Conservation (phyloP, 495 filamentous ascomycete species). For the Penicillium cosmopolitanum region DNA sequence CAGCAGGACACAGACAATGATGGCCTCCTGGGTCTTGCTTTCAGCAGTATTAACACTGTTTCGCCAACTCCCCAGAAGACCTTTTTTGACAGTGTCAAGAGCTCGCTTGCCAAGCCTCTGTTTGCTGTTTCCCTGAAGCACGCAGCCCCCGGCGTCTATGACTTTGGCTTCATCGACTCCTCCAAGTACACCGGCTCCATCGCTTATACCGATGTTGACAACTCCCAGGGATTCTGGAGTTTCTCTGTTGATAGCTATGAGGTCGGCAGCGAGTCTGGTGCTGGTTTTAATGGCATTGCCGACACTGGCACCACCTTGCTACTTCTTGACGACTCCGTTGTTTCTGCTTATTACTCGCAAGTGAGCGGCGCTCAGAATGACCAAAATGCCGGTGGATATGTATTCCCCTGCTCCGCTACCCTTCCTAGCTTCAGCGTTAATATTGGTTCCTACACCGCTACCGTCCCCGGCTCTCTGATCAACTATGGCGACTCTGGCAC, state of each 20-base stretch:
- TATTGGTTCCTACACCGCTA: slow-evolving; percentile 48
- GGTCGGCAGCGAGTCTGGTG: slow-evolving; percentile 48
- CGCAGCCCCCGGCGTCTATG: slow-evolving; percentile 62
- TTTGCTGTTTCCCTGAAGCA: slow-evolving; percentile 71
- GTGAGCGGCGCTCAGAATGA: slow-evolving; percentile 56
- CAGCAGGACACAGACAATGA: slow-evolving; percentile 59
- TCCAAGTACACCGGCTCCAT: slow-evolving; percentile 64
- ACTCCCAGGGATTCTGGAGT: slow-evolving; percentile 66
- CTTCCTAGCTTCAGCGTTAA: slow-evolving; percentile 64
- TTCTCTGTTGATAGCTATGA: slow-evolving; percentile 65
- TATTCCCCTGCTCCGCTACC: slow-evolving; percentile 64
- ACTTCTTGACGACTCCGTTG: slow-evolving; percentile 57
- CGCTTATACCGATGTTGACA: slow-evolving; percentile 60
- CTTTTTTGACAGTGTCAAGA: slow-evolving; percentile 70
- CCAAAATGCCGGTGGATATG: slow-evolving; percentile 59
- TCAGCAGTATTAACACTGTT: slow-evolving; percentile 69
- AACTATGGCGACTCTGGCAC: slow-evolving; percentile 42
- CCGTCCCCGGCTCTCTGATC: slow-evolving; percentile 45
- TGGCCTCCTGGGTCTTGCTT: slow-evolving; percentile 75
- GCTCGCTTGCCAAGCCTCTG: slow-evolving; percentile 56
- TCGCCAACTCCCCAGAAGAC: slow-evolving; percentile 60
- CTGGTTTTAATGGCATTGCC: slow-evolving; percentile 33
- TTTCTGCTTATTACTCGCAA: slow-evolving; percentile 61
- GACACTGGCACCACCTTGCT: slow-evolving; percentile 74
- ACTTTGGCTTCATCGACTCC: slow-evolving; percentile 72